Conservation (phyloP, 106 monocot genomes). For the Dioscorea alata region DNA sequence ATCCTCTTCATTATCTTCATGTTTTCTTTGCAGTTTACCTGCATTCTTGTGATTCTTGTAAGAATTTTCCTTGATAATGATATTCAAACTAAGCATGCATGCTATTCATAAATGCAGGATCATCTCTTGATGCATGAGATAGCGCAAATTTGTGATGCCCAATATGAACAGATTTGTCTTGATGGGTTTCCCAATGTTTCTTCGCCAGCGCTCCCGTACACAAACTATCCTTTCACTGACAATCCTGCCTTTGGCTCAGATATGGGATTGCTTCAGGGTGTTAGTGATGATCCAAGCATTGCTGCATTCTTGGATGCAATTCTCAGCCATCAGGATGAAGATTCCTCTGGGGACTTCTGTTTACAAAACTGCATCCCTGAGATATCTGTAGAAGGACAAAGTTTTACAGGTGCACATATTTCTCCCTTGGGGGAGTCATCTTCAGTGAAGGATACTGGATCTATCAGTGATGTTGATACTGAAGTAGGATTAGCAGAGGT, state of each 20-base stretch:
- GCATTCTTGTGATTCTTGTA: no score
- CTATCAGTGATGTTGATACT: constrained; percentile 17
- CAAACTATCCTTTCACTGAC: constrained; percentile 23
- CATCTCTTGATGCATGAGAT: constrained; percentile 27
- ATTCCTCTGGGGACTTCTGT: constrained; percentile 7
- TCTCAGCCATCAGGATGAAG: constrained; percentile 20
- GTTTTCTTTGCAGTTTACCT: no score
- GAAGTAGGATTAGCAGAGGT: constrained; percentile 10
- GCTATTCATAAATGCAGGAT: constrained; percentile 11
- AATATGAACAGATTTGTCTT: constrained; percentile 8
- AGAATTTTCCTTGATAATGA: no score
- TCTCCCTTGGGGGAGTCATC: background rate
- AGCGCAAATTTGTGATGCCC: constrained; percentile 9
- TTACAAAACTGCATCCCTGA: constrained; percentile 11
- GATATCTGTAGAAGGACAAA: background rate
- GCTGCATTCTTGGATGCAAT: constrained; percentile 24
- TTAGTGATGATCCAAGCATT: constrained; percentile 12
- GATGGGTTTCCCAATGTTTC: constrained; percentile 24
- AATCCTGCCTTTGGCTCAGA: constrained; percentile 9
- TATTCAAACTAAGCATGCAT: no score
- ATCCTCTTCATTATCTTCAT: no score
- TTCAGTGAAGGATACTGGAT: constrained; percentile 6
- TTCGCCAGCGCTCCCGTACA: constrained; percentile 33
- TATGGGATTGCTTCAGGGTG: constrained; percentile 9
- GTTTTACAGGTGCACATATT: background rate